Percentiles rank a stretch among this genome's conserved stretches.
phyloP scores from a whole-genome alignment of 2,329 filamentous ascomycete species.

The Corinectria fuckeliana region DNA sequence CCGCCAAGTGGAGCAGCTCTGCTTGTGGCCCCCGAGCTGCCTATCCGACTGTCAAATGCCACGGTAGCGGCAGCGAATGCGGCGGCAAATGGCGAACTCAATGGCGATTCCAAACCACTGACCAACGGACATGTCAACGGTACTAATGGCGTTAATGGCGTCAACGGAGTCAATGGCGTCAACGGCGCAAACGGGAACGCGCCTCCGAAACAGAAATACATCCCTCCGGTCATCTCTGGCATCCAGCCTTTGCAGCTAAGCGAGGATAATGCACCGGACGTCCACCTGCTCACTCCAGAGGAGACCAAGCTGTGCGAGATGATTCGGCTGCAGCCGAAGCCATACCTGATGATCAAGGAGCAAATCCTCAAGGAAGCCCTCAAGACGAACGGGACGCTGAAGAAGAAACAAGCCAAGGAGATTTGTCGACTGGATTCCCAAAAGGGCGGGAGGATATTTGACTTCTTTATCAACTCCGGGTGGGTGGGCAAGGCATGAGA shows the following conservation, averaged over 20 bases:
- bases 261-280: constrained; percentile 78
- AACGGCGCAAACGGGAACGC: constrained; percentile 47
- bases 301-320: constrained; percentile 87
- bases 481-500: constrained; percentile 84
- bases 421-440: constrained; percentile 83
- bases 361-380: constrained; percentile 89
- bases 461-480: constrained; percentile 91
- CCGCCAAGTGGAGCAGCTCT: constrained; percentile 77
- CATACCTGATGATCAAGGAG: constrained; percentile 94
- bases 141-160: constrained; percentile 60
- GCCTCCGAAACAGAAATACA: constrained; percentile 56
- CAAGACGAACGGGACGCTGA: constrained; percentile 84
- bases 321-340: constrained; percentile 87
- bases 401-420: constrained; percentile 92
- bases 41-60: constrained; percentile 57
- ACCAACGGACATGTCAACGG: constrained; percentile 54
- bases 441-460: constrained; percentile 86
- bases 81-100: constrained; percentile 40
- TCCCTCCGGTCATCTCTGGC: constrained; percentile 64
- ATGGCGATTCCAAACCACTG: constrained; percentile 60
- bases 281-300: constrained; percentile 84
- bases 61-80: background rate
- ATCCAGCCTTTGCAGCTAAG: constrained; percentile 71
- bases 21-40: constrained; percentile 79
- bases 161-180: constrained; percentile 55